Evolutionary conservation across 164 flowering plant genomes (phyloP).

Genomic region (Annona cherimola): DNA sequence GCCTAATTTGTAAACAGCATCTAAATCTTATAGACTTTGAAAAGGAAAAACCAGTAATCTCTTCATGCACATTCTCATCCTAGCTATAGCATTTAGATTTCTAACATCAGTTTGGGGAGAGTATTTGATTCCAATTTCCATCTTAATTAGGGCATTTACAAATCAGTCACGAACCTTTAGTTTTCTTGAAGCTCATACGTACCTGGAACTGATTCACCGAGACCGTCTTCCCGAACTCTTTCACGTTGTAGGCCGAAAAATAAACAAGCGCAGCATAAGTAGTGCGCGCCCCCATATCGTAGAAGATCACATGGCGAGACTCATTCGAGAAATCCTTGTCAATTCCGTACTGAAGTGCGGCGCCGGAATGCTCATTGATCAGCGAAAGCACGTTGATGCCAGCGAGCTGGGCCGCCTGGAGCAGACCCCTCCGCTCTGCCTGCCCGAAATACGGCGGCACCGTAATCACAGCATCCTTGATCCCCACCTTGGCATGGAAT

Average conservation of each 20-base stretch:
- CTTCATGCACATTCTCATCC: neutral
- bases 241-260: slow-evolving; percentile 73
- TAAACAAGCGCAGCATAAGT: slow-evolving; percentile 95
- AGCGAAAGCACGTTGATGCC: slow-evolving; percentile 81
- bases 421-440: slow-evolving; percentile 71
- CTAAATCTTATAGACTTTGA: neutral
- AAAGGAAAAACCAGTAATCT: neutral
- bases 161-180: neutral
- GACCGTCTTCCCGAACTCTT: slow-evolving; percentile 83
- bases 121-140: neutral
- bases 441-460: slow-evolving; percentile 95
- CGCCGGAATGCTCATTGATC: slow-evolving; percentile 88
- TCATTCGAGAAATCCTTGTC: slow-evolving; percentile 92
- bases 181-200: neutral
- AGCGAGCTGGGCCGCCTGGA: slow-evolving; percentile 77
- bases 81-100: neutral
- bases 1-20: neutral
- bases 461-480: slow-evolving; percentile 68
- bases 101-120: neutral
- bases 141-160: neutral
- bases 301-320: slow-evolving; percentile 80
- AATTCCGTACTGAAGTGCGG: slow-evolving; percentile 96
- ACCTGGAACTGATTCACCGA: slow-evolving; percentile 95
- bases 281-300: slow-evolving; percentile 82
- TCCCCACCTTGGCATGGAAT: slow-evolving; percentile 55